Evolutionary conservation across 2,329 filamentous ascomycete species (phyloP).

Genomic region (Ascochyta fabae): DNA sequence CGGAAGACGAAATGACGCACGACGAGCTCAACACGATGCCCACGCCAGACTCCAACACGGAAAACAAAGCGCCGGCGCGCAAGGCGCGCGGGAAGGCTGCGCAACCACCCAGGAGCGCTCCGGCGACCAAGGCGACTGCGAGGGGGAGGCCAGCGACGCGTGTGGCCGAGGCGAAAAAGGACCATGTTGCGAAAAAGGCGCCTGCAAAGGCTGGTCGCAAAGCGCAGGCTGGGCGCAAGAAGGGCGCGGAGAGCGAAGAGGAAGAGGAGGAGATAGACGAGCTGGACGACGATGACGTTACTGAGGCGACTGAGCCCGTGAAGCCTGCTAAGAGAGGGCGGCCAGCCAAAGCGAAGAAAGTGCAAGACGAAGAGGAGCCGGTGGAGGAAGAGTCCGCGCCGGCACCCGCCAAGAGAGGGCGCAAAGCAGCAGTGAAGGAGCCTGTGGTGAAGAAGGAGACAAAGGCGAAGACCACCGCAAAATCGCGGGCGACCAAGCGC

Average conservation of each 20-base stretch:
- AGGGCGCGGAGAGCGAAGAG: constrained; percentile 51
- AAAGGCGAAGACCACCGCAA: constrained; percentile 31
- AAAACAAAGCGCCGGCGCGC: constrained; percentile 46
- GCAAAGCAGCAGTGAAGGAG: constrained; percentile 37
- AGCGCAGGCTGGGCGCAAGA: constrained; percentile 51
- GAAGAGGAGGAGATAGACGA: constrained; percentile 56
- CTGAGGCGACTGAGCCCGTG: constrained; percentile 24
- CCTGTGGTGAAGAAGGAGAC: constrained; percentile 28
- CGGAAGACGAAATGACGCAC: constrained; percentile 50
- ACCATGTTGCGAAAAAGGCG: constrained; percentile 43
- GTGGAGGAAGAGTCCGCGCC: constrained; percentile 26
- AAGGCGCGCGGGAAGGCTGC: constrained; percentile 44
- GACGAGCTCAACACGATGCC: constrained; percentile 45
- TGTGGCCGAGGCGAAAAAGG: constrained; percentile 50
- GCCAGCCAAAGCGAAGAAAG: constrained; percentile 63
- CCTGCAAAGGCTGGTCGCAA: constrained; percentile 47
- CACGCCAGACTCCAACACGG: constrained; percentile 50
- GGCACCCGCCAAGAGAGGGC: constrained; percentile 32
- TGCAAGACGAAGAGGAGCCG: constrained; percentile 23
- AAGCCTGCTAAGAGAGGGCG: constrained; percentile 40
- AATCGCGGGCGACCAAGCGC: constrained; percentile 40
- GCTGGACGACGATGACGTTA: constrained; percentile 38
- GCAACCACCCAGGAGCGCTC: constrained; percentile 31
- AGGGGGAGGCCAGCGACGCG: constrained; percentile 48
- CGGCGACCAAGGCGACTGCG: constrained; percentile 39